Evolutionary conservation across 352 stramenopile species (phyloP), one percentile per base, ranked within the genome.

Genomic region (Phytophthora sansomeana): DNA sequence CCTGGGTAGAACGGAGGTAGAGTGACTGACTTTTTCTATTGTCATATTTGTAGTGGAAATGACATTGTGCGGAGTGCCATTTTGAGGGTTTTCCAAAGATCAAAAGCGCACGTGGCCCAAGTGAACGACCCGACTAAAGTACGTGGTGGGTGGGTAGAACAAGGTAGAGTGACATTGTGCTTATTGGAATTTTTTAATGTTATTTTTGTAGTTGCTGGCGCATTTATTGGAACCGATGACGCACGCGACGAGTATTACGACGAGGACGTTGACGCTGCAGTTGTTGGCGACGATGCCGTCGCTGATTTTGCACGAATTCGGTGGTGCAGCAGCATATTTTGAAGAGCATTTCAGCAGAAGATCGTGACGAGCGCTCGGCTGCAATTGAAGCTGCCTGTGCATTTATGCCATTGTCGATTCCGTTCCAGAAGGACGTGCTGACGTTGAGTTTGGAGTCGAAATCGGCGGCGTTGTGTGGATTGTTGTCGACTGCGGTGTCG

Each of bases 61-160:
- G 54, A 59, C 3, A 62, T 75, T 17, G 76, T 85, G 21, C 63
- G 60, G 6, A 74, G 58, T 26, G 59, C 77, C 16, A 83, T 90
- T 63, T 35, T 86, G 21, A 46, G 72, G 8, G 73, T 86, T 9
- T 87, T 86, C 26, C 72, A 77, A 28, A 51, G 58, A 16, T 56
- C 67, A 0, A 72, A 64, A 42, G 71, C 61, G 3, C 81, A 90
- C 33, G 58, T 87, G 11, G 68, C 69, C 14, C 78, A 83, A 66
- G 72, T 90, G 9, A 83, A 76, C 33, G 81, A 90, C 38, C 41
- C 66, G 2, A 53, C 58, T 19, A 90, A 90, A 68, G 79, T 86
- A 33, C 17, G 42, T 54, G 21, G 32, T 30, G 24, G 52, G 36
- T 11, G 29, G 46, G 8, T 2, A 46, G 13, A 35, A 48, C 14